A percentile compares a stretch with the other conserved stretches of the same genome.
Evolutionary conservation across 805 yeast species (phyloP).

Genomic region (Wickerhamiella spandovensis): DNA sequence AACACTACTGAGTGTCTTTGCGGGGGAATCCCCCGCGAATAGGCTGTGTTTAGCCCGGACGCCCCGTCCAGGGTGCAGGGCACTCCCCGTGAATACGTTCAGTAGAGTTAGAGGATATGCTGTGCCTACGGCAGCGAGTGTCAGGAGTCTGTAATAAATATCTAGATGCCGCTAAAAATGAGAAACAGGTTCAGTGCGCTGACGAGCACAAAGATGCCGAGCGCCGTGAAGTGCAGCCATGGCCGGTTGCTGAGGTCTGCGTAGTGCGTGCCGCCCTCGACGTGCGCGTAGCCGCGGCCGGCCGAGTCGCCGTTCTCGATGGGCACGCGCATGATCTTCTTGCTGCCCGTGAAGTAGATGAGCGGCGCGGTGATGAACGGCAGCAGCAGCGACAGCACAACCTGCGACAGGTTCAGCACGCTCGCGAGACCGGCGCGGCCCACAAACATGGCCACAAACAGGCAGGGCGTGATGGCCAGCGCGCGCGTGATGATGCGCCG

Average conservation of each 20-base stretch:
- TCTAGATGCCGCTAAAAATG: slow-evolving; percentile 30
- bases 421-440: slow-evolving; percentile 70
- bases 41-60: no score
- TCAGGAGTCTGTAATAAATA: neutral
- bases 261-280: slow-evolving; percentile 23
- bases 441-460: slow-evolving; percentile 52
- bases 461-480: slow-evolving; percentile 77
- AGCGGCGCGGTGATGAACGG: slow-evolving; percentile 86
- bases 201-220: slow-evolving; percentile 56
- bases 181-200: slow-evolving; percentile 60
- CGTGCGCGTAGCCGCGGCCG: slow-evolving; percentile 20
- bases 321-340: slow-evolving; percentile 45
- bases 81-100: no score
- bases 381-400: slow-evolving; percentile 60
- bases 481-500: slow-evolving; percentile 68
- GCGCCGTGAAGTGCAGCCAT: slow-evolving; percentile 38
- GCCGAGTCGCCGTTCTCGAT: slow-evolving; percentile 23
- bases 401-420: slow-evolving; percentile 71
- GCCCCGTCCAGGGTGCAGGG: no score
- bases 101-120: no score
- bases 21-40: no score
- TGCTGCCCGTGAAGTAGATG: slow-evolving; percentile 64
- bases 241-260: slow-evolving; percentile 63
- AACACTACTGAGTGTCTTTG: no score
- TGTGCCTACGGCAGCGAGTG: neutral